Conservation (phyloP, 345 rosid genomes). For the Salix dunnii region DNA sequence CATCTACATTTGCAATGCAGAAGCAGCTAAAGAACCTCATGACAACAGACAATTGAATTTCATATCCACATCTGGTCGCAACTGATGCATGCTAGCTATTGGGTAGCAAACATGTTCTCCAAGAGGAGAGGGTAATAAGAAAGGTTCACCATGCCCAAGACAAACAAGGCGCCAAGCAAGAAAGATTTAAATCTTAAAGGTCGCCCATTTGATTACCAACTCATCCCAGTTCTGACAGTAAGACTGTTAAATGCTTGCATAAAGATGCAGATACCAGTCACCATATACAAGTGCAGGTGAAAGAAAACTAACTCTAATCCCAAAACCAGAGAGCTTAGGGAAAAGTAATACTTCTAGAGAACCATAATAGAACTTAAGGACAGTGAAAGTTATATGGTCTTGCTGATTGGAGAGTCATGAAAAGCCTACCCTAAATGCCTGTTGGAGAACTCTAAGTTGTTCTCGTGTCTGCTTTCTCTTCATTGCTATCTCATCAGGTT, state of each 20-base stretch:
- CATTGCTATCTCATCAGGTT: constrained; percentile 79
- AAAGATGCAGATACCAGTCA: background rate
- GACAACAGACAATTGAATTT: background rate
- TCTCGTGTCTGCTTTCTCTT: constrained; percentile 87
- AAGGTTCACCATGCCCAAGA: background rate
- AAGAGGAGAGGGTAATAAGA: background rate
- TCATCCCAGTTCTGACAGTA: background rate
- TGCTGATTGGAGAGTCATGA: constrained; percentile 1
- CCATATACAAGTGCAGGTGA: background rate
- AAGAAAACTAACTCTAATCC: background rate
- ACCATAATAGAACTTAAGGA: background rate
- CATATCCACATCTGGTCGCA: background rate
- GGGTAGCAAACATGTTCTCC: background rate
- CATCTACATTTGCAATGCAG: background rate
- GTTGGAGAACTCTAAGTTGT: constrained; percentile 81
- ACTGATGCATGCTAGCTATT: background rate
- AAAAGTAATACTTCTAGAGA: background rate
- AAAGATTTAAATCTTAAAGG: too few relatives aligned
- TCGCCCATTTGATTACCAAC: too few relatives aligned
- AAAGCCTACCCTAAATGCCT: constrained; percentile 77
- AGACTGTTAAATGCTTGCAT: background rate
- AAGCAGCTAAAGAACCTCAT: background rate
- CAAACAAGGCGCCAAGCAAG: background rate
- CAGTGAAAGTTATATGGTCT: background rate
- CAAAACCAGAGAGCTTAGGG: background rate